phyloP scores from a whole-genome alignment of 1,284 basidiomycete species.

The Pyrrhoderma noxium region DNA sequence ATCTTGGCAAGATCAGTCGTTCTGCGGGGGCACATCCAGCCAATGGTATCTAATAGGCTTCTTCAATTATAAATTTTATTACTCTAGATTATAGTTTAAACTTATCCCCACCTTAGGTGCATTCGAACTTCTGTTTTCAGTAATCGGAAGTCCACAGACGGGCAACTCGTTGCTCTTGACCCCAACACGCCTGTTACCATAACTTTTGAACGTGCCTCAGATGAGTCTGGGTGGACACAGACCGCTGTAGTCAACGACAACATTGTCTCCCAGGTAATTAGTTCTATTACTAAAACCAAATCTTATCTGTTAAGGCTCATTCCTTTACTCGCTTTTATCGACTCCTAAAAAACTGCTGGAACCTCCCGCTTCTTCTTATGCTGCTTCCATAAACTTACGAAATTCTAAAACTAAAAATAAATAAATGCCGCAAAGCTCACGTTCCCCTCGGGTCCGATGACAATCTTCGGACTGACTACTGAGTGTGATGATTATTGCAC shows the following conservation, averaged over 20 bases:
- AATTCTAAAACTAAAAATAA: too few species aligned
- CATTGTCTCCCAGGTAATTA: slow-evolving; percentile 12
- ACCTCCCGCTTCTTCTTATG: neutral
- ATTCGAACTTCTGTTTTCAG: slow-evolving; percentile 13
- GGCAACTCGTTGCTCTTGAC: slow-evolving; percentile 8
- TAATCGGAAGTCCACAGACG: slow-evolving; percentile 1
- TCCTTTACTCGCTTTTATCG: neutral
- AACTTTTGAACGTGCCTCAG: slow-evolving; percentile 10
- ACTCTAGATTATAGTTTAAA: neutral
- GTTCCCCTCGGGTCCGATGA: slow-evolving; percentile 16
- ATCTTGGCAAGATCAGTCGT: slow-evolving; percentile 12
- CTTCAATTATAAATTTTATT: neutral
- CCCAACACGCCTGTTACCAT: slow-evolving; percentile 11
- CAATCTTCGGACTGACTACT: slow-evolving; percentile 16
- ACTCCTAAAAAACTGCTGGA: neutral
- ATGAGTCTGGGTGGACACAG: slow-evolving; percentile 14
- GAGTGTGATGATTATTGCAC: slow-evolving; percentile 17
- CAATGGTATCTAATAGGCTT: slow-evolving; percentile 10
- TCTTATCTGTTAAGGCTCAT: neutral
- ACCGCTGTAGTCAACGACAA: slow-evolving; percentile 5
- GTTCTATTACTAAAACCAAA: neutral
- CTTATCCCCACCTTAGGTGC: slow-evolving; percentile 7
- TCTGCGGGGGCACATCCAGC: slow-evolving; percentile 7
- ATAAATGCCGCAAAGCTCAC: slow-evolving; percentile 3
- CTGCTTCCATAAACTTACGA: too few species aligned